Evolutionary conservation across 140 eudicot genomes (phyloP).

Genomic region (Erigeron philadelphicus): DNA sequence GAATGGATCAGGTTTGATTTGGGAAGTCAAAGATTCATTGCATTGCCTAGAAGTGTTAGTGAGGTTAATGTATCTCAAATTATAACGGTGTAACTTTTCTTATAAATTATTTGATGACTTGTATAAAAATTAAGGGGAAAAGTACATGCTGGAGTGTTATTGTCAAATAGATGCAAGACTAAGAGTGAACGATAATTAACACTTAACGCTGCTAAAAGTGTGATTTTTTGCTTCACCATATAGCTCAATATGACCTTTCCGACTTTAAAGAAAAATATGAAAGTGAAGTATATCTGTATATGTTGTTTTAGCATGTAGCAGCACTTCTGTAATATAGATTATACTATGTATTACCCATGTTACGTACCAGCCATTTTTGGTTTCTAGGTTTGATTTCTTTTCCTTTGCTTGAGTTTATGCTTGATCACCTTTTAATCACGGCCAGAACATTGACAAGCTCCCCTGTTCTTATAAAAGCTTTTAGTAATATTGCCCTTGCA

Average conservation of each 20-base stretch:
- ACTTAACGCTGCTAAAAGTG: too few relatives aligned
- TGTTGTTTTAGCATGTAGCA: conserved; percentile 3
- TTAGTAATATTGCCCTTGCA: not conserved
- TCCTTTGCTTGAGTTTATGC: conserved; percentile 15
- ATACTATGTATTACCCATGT: too few relatives aligned
- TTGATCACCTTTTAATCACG: conserved; percentile 12
- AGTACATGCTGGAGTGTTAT: not conserved
- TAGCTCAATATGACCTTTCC: not conserved
- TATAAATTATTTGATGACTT: not conserved
- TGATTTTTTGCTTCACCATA: conserved; percentile 5
- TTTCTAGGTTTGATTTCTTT: not conserved
- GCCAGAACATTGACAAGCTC: not conserved
- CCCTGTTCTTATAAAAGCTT: not conserved
- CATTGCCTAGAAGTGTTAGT: not conserved
- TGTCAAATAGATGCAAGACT: not conserved
- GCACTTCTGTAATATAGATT: too few relatives aligned
- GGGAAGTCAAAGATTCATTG: conserved; percentile 3
- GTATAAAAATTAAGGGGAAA: not conserved
- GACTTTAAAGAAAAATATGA: not conserved
- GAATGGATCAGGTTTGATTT: conserved; percentile 11
- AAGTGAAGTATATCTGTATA: conserved; percentile 5
- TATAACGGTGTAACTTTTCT: not conserved
- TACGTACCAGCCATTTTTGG: too few relatives aligned
- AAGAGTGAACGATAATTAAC: too few relatives aligned
- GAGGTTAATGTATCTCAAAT: not conserved